Evolutionary conservation across 345 rosid species (phyloP).

Genomic region (Rhodamnia rubescens): DNA sequence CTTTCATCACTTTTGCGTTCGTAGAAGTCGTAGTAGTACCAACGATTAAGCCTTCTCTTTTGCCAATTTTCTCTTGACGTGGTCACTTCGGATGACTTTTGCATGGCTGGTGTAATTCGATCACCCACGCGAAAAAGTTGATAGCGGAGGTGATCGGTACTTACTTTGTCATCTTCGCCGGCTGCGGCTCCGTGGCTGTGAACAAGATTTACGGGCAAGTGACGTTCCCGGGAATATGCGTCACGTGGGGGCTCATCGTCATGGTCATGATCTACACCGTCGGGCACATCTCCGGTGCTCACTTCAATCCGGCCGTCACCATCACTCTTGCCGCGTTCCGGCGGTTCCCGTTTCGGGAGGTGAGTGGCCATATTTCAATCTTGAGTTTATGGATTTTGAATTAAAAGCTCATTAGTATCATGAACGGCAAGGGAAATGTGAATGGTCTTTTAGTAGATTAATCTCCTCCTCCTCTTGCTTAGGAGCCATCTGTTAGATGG

Average conservation of each 20-base stretch:
- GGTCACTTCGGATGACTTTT: neutral
- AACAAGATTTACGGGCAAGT: conserved; percentile 33
- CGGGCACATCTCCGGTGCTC: conserved; percentile 43
- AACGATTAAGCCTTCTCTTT: neutral
- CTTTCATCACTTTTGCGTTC: no score
- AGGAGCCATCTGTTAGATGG: neutral
- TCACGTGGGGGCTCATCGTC: conserved; percentile 38
- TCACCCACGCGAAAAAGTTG: conserved; percentile 1
- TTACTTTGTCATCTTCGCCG: conserved; percentile 31
- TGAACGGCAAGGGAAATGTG: neutral
- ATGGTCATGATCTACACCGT: conserved; percentile 43
- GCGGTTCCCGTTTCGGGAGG: conserved; percentile 16
- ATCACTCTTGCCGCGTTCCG: conserved; percentile 14
- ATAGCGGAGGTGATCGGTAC: conserved; percentile 39
- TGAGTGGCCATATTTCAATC: neutral
- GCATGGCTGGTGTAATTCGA: neutral
- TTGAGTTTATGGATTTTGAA: neutral
- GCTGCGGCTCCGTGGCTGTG: conserved; percentile 35
- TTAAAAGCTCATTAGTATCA: neutral
- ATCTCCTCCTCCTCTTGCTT: neutral
- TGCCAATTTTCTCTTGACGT: neutral
- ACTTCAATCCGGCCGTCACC: conserved; percentile 49
- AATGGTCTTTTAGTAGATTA: neutral
- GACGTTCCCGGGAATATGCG: conserved; percentile 35
- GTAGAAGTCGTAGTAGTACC: neutral